phyloP scores from a whole-genome alignment of 148 eudicot species.

The Chenopodium album region DNA sequence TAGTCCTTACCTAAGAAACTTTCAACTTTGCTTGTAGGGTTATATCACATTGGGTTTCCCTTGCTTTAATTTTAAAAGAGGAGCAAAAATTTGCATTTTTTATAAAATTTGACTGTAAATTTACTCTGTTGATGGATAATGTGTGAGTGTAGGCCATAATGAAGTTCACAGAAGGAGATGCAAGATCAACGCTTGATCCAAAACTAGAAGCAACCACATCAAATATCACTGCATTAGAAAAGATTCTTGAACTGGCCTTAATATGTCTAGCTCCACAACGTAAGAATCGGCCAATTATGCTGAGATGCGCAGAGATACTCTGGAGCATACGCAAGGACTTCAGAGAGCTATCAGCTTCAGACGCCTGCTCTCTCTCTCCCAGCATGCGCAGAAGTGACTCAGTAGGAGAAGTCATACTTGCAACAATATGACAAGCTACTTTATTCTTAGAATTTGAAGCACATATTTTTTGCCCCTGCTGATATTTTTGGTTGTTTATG shows the following conservation, averaged over 20 bases:
- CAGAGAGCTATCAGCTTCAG: conserved; percentile 39
- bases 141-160: conserved; percentile 53
- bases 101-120: background rate
- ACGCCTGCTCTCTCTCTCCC: conserved; percentile 28
- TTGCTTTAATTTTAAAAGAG: background rate
- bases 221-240: conserved; percentile 51
- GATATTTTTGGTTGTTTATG: background rate
- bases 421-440: background rate
- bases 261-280: conserved; percentile 65
- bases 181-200: conserved; percentile 61
- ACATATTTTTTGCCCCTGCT: background rate
- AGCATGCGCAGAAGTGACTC: conserved; percentile 29
- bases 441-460: background rate
- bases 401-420: conserved; percentile 17
- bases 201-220: conserved; percentile 52
- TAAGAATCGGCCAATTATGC: conserved; percentile 67
- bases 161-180: conserved; percentile 72
- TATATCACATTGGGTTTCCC: background rate
- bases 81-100: background rate
- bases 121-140: background rate
- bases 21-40: background rate
- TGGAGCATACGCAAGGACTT: conserved; percentile 83
- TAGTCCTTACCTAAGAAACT: background rate
- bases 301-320: conserved; percentile 70
- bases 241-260: conserved; percentile 62